These are phyloP conservation scores for Euphorbia schlechtendalii DNA, from an alignment of 441 rosid species.

Conservation along the genomic window DNA sequence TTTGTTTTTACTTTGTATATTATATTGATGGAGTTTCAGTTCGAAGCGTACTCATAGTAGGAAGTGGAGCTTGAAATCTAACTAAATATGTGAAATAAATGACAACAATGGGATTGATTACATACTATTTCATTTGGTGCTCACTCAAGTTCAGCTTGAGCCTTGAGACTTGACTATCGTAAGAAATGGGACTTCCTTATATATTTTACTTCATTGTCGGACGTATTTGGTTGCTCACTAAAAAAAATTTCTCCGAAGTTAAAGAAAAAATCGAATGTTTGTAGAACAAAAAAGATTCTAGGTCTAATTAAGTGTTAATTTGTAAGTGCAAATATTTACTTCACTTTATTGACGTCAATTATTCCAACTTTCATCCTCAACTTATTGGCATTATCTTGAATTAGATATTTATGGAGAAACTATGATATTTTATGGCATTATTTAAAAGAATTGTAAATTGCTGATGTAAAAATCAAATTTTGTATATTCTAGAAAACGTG, in stretches of 20 bases:
- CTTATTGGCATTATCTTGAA: neutral
- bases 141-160: slow-evolving; percentile 1
- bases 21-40: neutral
- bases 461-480: neutral
- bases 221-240: neutral
- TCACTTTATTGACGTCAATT: neutral
- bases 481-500: neutral
- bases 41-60: neutral
- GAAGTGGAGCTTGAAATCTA: neutral
- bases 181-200: neutral
- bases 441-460: neutral
- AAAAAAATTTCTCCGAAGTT: neutral
- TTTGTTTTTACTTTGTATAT: neutral
- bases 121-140: neutral
- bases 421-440: neutral
- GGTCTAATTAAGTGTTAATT: neutral
- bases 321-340: no score
- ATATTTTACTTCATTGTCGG: neutral
- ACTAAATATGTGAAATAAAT: neutral
- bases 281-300: neutral
- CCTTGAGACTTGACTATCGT: neutral
- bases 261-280: no score
- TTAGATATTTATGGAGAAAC: neutral
- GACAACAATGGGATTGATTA: neutral
- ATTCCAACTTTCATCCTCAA: neutral